These are phyloP conservation scores for Thelonectria olida DNA, from an alignment of 2,329 filamentous ascomycete genomes.

Conservation along the genomic window DNA sequence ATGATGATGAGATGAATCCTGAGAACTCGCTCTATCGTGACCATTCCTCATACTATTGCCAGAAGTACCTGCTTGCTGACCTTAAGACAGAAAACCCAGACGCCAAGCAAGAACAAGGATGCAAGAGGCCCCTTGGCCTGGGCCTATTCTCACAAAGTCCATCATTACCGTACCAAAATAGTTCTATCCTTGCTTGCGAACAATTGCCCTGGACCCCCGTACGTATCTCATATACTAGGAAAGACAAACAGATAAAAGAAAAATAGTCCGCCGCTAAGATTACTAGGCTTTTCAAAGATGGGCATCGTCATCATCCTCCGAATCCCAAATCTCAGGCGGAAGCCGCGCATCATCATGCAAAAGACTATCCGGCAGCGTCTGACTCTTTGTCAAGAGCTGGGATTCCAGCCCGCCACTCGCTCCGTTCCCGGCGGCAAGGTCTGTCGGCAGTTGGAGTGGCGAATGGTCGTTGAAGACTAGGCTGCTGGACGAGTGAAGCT, in stretches of 20 bases:
- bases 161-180: background rate
- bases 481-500: slow-evolving; percentile 37
- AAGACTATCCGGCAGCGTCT: slow-evolving; percentile 61
- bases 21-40: background rate
- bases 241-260: background rate
- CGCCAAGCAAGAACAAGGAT: background rate
- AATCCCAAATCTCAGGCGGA: slow-evolving; percentile 50
- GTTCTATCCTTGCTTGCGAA: background rate
- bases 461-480: slow-evolving; percentile 38
- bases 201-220: too few relatives aligned
- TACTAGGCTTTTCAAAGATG: slow-evolving; percentile 33
- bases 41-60: background rate
- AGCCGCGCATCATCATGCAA: slow-evolving; percentile 46
- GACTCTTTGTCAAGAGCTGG: slow-evolving; percentile 61
- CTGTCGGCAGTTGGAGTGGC: slow-evolving; percentile 24
- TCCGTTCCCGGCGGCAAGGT: slow-evolving; percentile 25
- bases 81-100: slow-evolving; percentile 5
- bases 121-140: too few relatives aligned
- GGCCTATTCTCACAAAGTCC: background rate
- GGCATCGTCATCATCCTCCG: slow-evolving; percentile 42
- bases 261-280: too few relatives aligned
- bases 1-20: background rate
- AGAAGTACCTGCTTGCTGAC: background rate
- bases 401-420: slow-evolving; percentile 43
- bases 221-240: too few relatives aligned